Evolutionary conservation across 2,329 filamentous ascomycete species (phyloP), one percentile per base, ranked within the genome.

Genomic region (Venturia aucupariae): DNA sequence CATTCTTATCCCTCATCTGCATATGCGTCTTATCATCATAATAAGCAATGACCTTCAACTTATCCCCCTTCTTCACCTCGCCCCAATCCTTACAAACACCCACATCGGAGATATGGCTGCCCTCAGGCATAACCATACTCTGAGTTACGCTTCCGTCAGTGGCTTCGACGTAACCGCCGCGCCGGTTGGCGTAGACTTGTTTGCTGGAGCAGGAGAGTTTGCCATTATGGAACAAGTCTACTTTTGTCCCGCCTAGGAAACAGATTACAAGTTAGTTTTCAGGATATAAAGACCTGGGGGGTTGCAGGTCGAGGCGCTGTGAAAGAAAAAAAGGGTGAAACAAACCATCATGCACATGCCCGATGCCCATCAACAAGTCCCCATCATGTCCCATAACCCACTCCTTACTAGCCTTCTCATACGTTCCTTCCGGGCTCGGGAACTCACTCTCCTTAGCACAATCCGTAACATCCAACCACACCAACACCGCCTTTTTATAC

Each of bases 41-140:
- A 27, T 30, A 48, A 19, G 64, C 59, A 60, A 44, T 30, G 4
- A 62, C 59, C 19, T 39, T 51, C 24, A 65, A 10, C 42, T 51
- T 48, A 46, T 65, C 64, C 1, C 64, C 64, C 24, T 48, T 55
- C 64, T 65, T 65, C 30, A 62, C 32, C 27, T 60, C 32, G 13
- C 15, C 46, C 42, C 27, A 42, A 60, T 64, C 55, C n/a, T 64
- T 39, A 39, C 63, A 64, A 24, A 61, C 35, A 30, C 59, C 59
- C 8, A 61, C 59, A 61, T 61, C 59, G 22, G 38, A 42, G 8
- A 61, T 61, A 30, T 61, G 59, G 24, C 59, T 61, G 8, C 42
- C 42, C n/a, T 46, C 41, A 10, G 61, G 22, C 61, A 62, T 38
- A 15, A 51, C 30, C 39, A 62, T 48, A 27, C 11, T 24, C 22